Conservation (phyloP, 2,329 filamentous ascomycete genomes). For the Raffaelea ambrosiae region DNA sequence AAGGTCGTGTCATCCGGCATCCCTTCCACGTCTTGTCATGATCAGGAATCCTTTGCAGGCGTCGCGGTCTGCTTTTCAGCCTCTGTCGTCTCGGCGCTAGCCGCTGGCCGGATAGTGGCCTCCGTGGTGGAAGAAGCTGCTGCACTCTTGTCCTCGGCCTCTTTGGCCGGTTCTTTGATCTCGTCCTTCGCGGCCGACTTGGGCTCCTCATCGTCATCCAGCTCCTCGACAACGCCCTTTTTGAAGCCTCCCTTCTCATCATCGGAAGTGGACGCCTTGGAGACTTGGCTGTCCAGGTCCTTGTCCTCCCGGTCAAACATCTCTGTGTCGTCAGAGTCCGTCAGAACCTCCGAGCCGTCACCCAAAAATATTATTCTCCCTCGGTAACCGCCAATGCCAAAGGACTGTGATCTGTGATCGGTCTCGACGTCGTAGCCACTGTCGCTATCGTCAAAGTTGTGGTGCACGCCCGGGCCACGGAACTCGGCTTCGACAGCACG, state of each 20-base stretch:
- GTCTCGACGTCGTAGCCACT: constrained; percentile 69
- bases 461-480: constrained; percentile 72
- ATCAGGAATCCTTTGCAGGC: background rate
- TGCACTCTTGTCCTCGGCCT: background rate
- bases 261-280: constrained; percentile 43
- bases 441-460: constrained; percentile 74
- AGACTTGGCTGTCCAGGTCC: constrained; percentile 76
- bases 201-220: background rate
- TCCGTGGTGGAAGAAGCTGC: background rate
- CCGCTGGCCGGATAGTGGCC: background rate
- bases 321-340: constrained; percentile 80
- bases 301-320: constrained; percentile 94
- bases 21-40: background rate
- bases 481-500: constrained; percentile 58
- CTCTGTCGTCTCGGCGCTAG: background rate
- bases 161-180: background rate
- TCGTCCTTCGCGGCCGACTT: background rate
- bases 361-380: constrained; percentile 91
- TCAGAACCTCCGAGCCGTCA: constrained; percentile 87
- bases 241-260: constrained; percentile 1
- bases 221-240: constrained; percentile 3
- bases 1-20: background rate
- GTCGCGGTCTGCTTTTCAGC: background rate
- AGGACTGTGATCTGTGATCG: constrained; percentile 54
- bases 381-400: constrained; percentile 61